These are phyloP conservation scores for Teratosphaeriaceae sp. DNA, from an alignment of 2,329 filamentous ascomycete genomes.

Conservation along the genomic window DNA sequence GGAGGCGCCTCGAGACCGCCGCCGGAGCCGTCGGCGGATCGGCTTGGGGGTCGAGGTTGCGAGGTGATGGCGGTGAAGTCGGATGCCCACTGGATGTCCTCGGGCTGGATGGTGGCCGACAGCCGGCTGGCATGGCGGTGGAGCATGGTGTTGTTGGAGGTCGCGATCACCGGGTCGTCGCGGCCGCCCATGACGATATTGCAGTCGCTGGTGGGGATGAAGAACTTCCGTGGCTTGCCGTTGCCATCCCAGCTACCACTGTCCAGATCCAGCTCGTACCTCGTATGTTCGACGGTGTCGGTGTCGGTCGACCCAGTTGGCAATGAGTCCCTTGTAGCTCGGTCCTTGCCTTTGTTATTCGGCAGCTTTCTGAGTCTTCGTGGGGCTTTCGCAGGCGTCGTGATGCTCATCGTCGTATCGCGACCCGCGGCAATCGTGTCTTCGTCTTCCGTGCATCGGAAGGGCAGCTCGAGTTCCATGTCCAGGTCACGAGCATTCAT, in stretches of 20 bases:
- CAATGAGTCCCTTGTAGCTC: too few relatives aligned
- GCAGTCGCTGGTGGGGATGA: conserved; percentile 50
- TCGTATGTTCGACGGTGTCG: too few relatives aligned
- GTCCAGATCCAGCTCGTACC: too few relatives aligned
- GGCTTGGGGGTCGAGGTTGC: conserved; percentile 19
- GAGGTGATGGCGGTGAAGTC: conserved; percentile 46
- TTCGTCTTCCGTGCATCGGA: conserved; percentile 33
- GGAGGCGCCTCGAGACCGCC: conserved; percentile 6
- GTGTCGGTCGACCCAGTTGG: too few relatives aligned
- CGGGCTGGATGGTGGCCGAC: conserved; percentile 46
- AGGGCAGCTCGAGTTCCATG: conserved; percentile 48
- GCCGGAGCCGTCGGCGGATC: conserved; percentile 7
- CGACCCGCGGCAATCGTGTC: conserved; percentile 10
- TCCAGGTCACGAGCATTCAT: conserved; percentile 45
- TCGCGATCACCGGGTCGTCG: conserved; percentile 46
- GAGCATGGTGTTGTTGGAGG: conserved; percentile 33
- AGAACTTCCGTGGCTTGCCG: conserved; percentile 49
- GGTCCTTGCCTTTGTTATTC: conserved; percentile 40
- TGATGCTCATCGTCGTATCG: conserved; percentile 25
- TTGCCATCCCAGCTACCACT: conserved; percentile 50
- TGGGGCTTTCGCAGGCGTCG: conserved; percentile 15
- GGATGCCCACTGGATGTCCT: conserved; percentile 50
- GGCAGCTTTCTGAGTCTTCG: conserved; percentile 2
- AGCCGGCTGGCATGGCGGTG: conserved; percentile 42
- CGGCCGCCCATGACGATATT: conserved; percentile 50